Percentiles rank a stretch among this genome's conserved stretches.
Evolutionary conservation across 2,329 filamentous ascomycete genomes (phyloP).

Genomic region (Thielaviopsis ethacetica): DNA sequence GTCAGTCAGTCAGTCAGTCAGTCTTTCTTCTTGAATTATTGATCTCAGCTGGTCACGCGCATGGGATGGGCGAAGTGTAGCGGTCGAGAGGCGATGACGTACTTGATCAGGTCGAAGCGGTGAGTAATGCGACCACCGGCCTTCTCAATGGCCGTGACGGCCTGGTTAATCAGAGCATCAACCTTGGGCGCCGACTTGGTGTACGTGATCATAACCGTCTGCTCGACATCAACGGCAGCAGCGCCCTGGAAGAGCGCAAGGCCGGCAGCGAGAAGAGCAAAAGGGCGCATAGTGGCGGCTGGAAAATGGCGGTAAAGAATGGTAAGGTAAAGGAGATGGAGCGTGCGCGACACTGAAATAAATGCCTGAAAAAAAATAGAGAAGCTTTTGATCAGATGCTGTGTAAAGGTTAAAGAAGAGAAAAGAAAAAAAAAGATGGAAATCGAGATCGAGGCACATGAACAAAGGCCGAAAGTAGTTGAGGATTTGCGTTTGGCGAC

Average conservation of each 20-base stretch:
- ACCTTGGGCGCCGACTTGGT: conserved; percentile 49
- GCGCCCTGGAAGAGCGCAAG: conserved; percentile 42
- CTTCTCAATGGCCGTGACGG: conserved; percentile 52
- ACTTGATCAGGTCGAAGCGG: conserved; percentile 54
- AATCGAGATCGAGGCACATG: background rate
- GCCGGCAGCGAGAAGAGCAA: conserved; percentile 34
- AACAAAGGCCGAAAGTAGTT: conserved; percentile 1
- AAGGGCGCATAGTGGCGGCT: conserved; percentile 44
- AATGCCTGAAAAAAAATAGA: background rate
- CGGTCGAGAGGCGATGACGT: conserved; percentile 19
- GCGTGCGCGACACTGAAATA: background rate
- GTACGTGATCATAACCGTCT: conserved; percentile 66
- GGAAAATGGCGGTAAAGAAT: background rate
- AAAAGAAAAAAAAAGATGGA: background rate
- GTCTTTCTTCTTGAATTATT: background rate
- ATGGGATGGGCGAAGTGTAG: background rate
- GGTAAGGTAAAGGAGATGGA: no score
- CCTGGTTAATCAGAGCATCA: conserved; percentile 48
- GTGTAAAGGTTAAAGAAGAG: background rate
- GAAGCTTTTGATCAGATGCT: background rate
- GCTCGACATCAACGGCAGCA: conserved; percentile 47
- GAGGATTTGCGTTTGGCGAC: background rate
- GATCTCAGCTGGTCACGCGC: background rate
- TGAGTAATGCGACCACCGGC: conserved; percentile 67
- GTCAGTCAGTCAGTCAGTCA: conserved; percentile 15